Base-by-base conservation (phyloP, 129 eudicot genomes). In the Calendula officinalis region DNA sequence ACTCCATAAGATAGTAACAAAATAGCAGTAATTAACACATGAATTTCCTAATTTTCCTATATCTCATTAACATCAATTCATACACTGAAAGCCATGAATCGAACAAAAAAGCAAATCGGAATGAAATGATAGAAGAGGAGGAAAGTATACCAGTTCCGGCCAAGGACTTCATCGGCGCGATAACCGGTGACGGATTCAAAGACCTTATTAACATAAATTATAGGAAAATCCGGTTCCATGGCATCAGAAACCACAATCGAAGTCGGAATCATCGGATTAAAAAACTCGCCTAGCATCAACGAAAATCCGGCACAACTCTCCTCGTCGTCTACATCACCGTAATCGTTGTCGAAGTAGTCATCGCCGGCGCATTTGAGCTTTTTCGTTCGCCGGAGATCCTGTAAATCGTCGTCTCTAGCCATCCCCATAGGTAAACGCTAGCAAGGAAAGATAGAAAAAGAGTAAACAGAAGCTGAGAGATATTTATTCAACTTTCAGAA, bases 91-190 rank as follows among this genome's bases (percentile, higher is more conserved):
- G 11, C 45, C 45, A 64, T 46, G 5, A 35, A 14, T 11, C 10
- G 36, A 64, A 48, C 61, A 60, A 38, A n/a, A 2, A 35, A 1
- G 6, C 4, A 7, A 55, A 49, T 38, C 5, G 16, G 30, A 62
- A 40, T 42, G 5, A 52, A 6, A 43, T n/a, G 32, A 3, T 40
- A 14, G 3, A 7, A 22, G 7, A 35, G 11, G 7, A 47, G 14
- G 30, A 7, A 56, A 37, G 0, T 1, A 70, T 78, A 91, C 98
- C 98, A 91, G 62, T 91, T 91, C 6, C 98, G 81, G 8, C 98
- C 98, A 44, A 91, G 88, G 66, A 87, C 84, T 68, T 91, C 96
- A 33, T 85, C 94, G 27, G 98, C 96, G 2, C 98, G 96, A 60
- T 82, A 91, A 30, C 98, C 98, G n/a, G 98, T 91, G 50, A 72